phyloP scores from a whole-genome alignment of 768 basidiomycete species.

The Myochromella boudieri region DNA sequence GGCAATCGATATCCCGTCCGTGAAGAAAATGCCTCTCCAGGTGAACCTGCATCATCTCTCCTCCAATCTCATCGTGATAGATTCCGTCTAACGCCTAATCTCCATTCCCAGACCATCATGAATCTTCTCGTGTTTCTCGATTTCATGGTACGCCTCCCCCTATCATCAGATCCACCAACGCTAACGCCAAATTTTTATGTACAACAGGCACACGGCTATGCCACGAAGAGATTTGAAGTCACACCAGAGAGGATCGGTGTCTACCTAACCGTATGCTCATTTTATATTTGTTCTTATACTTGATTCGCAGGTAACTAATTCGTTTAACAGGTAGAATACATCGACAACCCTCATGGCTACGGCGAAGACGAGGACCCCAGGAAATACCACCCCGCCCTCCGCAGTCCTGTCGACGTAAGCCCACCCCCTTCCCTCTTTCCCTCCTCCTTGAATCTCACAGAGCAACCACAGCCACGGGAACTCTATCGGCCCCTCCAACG shows the following conservation, averaged over 20 bases:
- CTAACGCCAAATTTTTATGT: no score
- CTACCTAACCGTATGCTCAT: conserved; percentile 74
- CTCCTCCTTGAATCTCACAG: no score
- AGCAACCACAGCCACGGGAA: conserved; percentile 60
- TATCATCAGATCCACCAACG: no score
- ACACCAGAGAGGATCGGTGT: conserved; percentile 78
- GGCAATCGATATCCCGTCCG: conserved; percentile 81
- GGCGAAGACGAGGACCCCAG: conserved; percentile 83
- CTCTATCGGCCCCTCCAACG: conserved; percentile 80
- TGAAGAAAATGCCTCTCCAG: conserved; percentile 71
- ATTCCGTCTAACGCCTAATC: conserved; percentile 3
- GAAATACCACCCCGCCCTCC: conserved; percentile 70
- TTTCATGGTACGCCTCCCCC: conserved; percentile 59
- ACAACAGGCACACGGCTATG: conserved; percentile 79
- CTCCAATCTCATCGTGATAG: not conserved
- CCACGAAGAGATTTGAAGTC: conserved; percentile 83
- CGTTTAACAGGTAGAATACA: conserved; percentile 70
- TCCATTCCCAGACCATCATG: conserved; percentile 71
- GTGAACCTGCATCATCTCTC: conserved; percentile 31
- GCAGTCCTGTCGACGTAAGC: conserved; percentile 77
- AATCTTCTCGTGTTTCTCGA: conserved; percentile 90
- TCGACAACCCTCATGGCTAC: conserved; percentile 92
- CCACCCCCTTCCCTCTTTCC: conserved; percentile 1
- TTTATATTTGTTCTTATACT: not conserved
- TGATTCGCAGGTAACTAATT: not conserved